Evolutionary conservation across 2,329 filamentous ascomycete genomes (phyloP), one percentile per base, ranked within the genome.

Genomic region (Phaeosphaeriaceae sp.): DNA sequence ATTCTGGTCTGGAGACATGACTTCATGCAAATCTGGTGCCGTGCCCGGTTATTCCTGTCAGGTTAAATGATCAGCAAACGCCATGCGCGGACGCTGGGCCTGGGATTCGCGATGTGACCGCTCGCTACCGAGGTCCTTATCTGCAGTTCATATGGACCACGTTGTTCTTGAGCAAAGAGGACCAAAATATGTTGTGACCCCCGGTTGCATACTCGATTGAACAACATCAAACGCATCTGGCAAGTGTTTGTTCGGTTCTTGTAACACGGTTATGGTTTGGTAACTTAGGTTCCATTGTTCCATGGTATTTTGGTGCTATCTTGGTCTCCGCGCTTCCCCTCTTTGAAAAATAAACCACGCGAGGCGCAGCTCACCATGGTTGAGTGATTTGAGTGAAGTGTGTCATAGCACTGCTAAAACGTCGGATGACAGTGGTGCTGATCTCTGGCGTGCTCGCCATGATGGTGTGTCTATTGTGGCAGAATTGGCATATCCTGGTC

Each of bases 51-150:
- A 60, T 47, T 58, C 56, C 52, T 46, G 49, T 48, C 41, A 33
- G 40, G 58, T 45, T 35, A 34, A 50, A 23, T 40, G 63, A 66
- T 66, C 58, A 59, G 56, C 64, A 58, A 55, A 46, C 57, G 55
- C 54, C 48, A 40, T 42, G 52, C 45, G 58, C 46, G 49, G 39
- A n/a, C 34, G 42, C 40, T 26, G 40, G 43, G 45, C 54, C 54
- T 50, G 58, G 54, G 37, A 50, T 41, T 36, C 43, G 47, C 42
- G 47, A 52, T 46, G 46, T 54, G 39, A 56, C 51, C 50, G 55
- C 60, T 67, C 63, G 64, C 62, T 67, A 66, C 63, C 63, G 52
- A 57, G 37, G 53, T 51, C 53, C 51, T 53, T 48, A 49, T 48
- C 53, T 59, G 57, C 54, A 58, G 37, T 41, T 23, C 34, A 42